Percentiles rank a stretch among this genome's conserved stretches.
phyloP scores from a whole-genome alignment of 768 basidiomycete genomes.

The Mycena sanguinolenta region DNA sequence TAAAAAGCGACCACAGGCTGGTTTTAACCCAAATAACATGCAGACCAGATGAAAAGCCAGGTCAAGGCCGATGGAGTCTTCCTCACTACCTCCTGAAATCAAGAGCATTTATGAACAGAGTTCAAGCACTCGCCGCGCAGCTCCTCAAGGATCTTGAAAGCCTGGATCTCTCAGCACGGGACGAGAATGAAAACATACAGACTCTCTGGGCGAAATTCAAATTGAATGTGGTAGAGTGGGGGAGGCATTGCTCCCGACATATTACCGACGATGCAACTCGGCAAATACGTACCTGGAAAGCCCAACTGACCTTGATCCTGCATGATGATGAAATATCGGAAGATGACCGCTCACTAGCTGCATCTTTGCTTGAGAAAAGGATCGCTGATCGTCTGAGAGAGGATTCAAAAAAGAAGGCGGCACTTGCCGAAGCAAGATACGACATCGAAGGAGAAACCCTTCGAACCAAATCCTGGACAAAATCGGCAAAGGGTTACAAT shows the following conservation, averaged over 20 bases:
- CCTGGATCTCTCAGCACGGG: background rate
- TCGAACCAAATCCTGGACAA: background rate
- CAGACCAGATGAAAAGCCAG: background rate
- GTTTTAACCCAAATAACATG: background rate
- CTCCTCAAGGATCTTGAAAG: background rate
- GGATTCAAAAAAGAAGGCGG: background rate
- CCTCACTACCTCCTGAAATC: background rate
- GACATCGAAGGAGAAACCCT: constrained; percentile 2
- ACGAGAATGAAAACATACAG: background rate
- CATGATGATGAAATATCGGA: background rate
- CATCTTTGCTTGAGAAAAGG: background rate
- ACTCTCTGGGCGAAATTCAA: background rate
- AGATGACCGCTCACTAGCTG: background rate
- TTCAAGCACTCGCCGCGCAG: too few species aligned
- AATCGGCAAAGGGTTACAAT: background rate
- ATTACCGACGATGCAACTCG: background rate
- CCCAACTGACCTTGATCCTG: background rate
- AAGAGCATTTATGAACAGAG: background rate
- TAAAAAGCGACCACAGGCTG: background rate
- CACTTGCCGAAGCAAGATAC: background rate
- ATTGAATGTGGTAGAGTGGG: background rate
- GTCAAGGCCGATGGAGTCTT: background rate
- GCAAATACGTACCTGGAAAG: background rate
- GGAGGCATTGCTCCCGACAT: background rate
- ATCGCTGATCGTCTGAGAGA: background rate